Base-by-base conservation (phyloP, 306 rosid species). In the Prinsepia uniflora region DNA sequence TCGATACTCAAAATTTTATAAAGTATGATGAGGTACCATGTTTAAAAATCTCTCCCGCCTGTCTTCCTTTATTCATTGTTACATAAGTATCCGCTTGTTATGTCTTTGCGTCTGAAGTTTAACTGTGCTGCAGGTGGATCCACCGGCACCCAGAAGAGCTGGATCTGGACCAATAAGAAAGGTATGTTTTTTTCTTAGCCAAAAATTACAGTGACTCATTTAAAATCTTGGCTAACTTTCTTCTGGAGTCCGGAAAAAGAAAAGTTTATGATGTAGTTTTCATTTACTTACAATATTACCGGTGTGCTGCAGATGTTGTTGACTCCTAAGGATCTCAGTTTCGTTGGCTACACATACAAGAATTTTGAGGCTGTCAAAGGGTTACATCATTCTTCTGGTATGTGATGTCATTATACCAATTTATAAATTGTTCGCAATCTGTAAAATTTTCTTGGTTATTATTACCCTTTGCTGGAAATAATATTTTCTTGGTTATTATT, bases 1-100 rank as follows among this genome's bases (percentile, higher is more conserved):
- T 92, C 40, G 98, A 92, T 86, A 92, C 96, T n/a, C 98, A 92
- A 58, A 92, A 90, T 79, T 92, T 92, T 78, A 88, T 90, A 96
- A 87, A 90, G 78, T 88, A 88, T 68, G 93, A 90, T 61, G 98
- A 90, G 93, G 98, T 87, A 45, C 71, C 58, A n/a, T 71, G 30
- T 72, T 55, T 43, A 42, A 57, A 39, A 70, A 39, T 13, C 24
- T 49, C 36, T 30, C 36, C 36, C 36, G 1, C 19, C 8, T 74
- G 58, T 49, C 48, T 50, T 50, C 34, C 18, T 71, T 20, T 56
- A 14, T 48, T 68, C 54, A 18, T 17, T 42, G 67, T 30, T 30
- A 30, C 36, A 30, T 30, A 30, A 30, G 36, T 30, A 30, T 30
- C 36, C 3, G 36, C 36, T 30, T 30, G 36, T 30, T 30, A 30